phyloP scores from a whole-genome alignment of 2,329 filamentous ascomycete species.

The Exophiala viscosa region DNA sequence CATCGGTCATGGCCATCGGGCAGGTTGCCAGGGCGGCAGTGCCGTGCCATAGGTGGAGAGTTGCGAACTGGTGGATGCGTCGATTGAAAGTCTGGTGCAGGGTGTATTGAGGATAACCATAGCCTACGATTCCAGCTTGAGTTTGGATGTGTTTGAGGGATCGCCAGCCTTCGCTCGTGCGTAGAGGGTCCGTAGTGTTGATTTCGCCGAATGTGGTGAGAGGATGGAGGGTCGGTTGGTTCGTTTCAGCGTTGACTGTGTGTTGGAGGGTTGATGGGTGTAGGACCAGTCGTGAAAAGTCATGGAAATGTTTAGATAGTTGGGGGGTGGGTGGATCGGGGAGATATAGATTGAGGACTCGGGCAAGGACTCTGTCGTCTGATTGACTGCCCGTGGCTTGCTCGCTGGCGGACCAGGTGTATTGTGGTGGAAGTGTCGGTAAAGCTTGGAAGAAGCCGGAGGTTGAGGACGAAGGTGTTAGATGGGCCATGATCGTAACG shows the following conservation, averaged over 20 bases:
- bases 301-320: constrained; percentile 19
- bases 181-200: constrained; percentile 20
- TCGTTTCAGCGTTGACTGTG: constrained; percentile 22
- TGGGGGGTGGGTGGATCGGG: constrained; percentile 12
- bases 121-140: constrained; percentile 56
- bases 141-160: constrained; percentile 54
- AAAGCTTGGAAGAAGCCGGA: constrained; percentile 24
- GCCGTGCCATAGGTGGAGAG: constrained; percentile 54
- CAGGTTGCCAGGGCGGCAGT: constrained; percentile 62
- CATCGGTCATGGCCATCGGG: constrained; percentile 59
- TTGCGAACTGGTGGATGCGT: constrained; percentile 58
- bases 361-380: constrained; percentile 20
- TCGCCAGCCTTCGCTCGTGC: constrained; percentile 62
- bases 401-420: constrained; percentile 3
- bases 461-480: constrained; percentile 21
- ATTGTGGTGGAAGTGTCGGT: constrained; percentile 19
- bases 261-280: constrained; percentile 17
- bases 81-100: constrained; percentile 40
- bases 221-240: constrained; percentile 20
- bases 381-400: constrained; percentile 8
- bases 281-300: constrained; percentile 21
- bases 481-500: constrained; percentile 2
- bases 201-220: constrained; percentile 27
- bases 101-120: constrained; percentile 48
- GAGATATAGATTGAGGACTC: constrained; percentile 19